Percentiles rank a stretch among this genome's conserved stretches.
Evolutionary conservation across 345 rosid species (phyloP).

Genomic region (Ricinus communis): DNA sequence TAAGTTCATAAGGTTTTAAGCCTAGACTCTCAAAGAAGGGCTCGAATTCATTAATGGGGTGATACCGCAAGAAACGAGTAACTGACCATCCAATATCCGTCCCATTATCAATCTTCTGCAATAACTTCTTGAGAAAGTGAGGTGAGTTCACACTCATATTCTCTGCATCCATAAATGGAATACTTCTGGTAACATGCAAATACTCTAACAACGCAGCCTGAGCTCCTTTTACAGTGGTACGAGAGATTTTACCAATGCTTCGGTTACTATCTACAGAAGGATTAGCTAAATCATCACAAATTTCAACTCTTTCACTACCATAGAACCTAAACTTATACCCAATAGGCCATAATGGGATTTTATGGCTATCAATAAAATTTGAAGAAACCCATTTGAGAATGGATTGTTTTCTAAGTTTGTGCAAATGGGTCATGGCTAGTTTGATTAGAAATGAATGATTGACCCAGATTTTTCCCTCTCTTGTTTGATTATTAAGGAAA

Average conservation of each 20-base stretch:
- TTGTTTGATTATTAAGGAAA: not conserved
- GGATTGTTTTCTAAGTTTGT: constrained; percentile 36
- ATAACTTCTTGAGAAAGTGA: constrained; percentile 36
- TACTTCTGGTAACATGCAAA: constrained; percentile 57
- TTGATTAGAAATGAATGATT: not conserved
- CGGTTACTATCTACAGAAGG: constrained; percentile 10
- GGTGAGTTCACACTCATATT: constrained; percentile 67
- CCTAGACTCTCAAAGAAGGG: constrained; percentile 88
- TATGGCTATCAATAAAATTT: constrained; percentile 25
- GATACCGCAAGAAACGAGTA: constrained; percentile 55
- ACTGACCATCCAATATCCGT: constrained; percentile 38
- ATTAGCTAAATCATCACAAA: constrained; percentile 8
- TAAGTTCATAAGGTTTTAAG: constrained; percentile 46
- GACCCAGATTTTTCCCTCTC: not conserved
- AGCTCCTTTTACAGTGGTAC: constrained; percentile 41
- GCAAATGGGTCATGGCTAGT: constrained; percentile 37
- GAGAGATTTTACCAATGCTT: constrained; percentile 25
- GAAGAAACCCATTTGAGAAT: constrained; percentile 50
- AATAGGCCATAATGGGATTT: constrained; percentile 21
- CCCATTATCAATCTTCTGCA: constrained; percentile 37
- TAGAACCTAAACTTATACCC: constrained; percentile 38
- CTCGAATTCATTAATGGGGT: constrained; percentile 87
- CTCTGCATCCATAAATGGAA: constrained; percentile 65
- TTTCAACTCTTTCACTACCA: constrained; percentile 28
- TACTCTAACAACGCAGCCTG: constrained; percentile 71